Base-by-base conservation (phyloP, 495 filamentous ascomycete genomes). In the Penicillium samsonianum region DNA sequence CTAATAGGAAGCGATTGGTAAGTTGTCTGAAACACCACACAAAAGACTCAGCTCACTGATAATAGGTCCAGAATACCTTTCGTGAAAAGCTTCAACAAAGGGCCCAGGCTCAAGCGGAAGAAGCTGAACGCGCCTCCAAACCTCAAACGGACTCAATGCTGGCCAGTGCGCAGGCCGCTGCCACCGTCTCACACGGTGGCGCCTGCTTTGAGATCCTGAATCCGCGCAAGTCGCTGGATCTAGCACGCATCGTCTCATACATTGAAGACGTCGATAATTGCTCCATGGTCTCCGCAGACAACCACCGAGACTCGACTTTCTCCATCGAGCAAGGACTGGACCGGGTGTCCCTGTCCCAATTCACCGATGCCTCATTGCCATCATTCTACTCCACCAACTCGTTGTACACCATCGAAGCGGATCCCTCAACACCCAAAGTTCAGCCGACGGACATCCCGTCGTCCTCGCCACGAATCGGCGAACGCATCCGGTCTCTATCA, bases 141-240 rank as follows among this genome's bases (percentile, higher is more conserved):
- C 50, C 60, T n/a, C 58, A 62, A 58, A 9, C 74, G 14, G 70
- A 73, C 44, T 65, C 70, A 41, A 67, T 69, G 52, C 50, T 76
- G 51, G 68, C 65, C 50, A 63, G 42, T 42, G 62, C 66, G 25
- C 59, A 59, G 57, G 55, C 67, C 45, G 64, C 63, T 12, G 56
- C 70, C 40, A 78, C 72, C 56, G 55, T 79, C 56, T 66, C 70
- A 26, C 70, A 75, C 57, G 67, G 75, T 25, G 77, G 77, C 14
- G 63, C 75, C n/a, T 69, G 67, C 22, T 79, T 79, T 48, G 75
- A 79, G 43, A 79, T 79, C 30, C 44, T 79, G 17, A 79, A 79
- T 31, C 77, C 77, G 23, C 73, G 72, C 50, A 71, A 72, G 50
- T 79, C 76, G 8, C 59, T 77, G 14, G 67, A 73, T 53, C 57